Evolutionary conservation across 2,329 filamentous ascomycete species (phyloP), one percentile per base, ranked within the genome.

Genomic region (Colletotrichum higginsianum): DNA sequence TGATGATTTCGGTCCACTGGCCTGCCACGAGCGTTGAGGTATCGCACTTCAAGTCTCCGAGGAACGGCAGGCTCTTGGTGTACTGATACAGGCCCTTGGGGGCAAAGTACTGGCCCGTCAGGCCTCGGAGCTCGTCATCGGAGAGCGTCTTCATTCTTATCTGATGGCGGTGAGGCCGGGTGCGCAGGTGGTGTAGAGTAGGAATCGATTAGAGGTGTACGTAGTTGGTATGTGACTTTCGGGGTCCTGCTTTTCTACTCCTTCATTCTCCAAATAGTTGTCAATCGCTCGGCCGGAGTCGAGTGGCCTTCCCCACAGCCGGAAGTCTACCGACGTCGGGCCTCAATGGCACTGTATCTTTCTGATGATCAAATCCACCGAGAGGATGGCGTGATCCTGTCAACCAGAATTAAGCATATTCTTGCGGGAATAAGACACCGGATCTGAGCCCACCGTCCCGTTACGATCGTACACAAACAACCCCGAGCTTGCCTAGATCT

Each of bases 1-100:
- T 58, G 4, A 76, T 56, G 12, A 79, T 61, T 52, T 80, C 79
- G 9, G 78, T 78, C 78, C 76, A 79, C 72, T 80, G 73, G 5
- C 79, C 78, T 1, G 79, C 77, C 5, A 61, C 74, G 0, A 80
- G 71, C 1, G 61, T 70, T 3, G 61, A 66, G 0, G 75, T 75
- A 61, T 78, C 75, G 64, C 78, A 78, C 26, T 71, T 35, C 2
- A 80, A 68, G 8, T 56, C 75, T 0, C 79, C 79, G 11, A 80
- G 69, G 53, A 80, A 80, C 0, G 78, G 79, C 1, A 79, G 75
- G 15, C 47, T 53, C 56, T 79, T 80, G 38, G 73, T 79, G 61
- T 79, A 66, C 44, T 78, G 65, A 62, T 80, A 78, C 1, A 79
- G 62, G 0, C 77, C 78, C 11, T 61, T 58, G 2, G 79, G 78